phyloP scores from a whole-genome alignment of 1,139 yeast genomes.

The Blastobotrys persicus region DNA sequence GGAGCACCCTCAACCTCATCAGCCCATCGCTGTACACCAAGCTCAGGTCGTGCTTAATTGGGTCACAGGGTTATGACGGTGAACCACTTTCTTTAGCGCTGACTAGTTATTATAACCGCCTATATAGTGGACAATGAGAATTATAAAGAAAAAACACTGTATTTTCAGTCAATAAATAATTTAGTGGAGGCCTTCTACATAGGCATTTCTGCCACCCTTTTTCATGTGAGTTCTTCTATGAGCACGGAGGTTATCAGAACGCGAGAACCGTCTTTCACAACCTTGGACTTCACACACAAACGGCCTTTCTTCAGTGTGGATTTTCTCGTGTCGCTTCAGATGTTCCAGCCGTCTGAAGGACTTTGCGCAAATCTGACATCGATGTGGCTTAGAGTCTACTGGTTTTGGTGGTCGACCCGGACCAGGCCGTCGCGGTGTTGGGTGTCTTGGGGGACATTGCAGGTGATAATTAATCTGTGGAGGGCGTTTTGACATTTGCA shows the following conservation, averaged over 20 bases:
- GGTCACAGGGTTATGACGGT: too few species aligned
- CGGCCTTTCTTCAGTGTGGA: constrained; percentile 88
- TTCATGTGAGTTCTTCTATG: constrained; percentile 75
- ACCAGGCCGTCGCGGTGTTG: constrained; percentile 16
- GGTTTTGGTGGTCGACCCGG: constrained; percentile 20
- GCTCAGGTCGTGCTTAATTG: too few species aligned
- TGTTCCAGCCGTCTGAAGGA: constrained; percentile 93
- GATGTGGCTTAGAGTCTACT: constrained; percentile 35
- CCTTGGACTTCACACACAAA: constrained; percentile 62
- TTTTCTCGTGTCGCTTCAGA: constrained; percentile 83
- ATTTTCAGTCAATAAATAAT: constrained; percentile 2
- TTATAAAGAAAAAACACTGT: not conserved
- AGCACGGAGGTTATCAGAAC: constrained; percentile 76
- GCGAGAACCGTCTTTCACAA: constrained; percentile 72
- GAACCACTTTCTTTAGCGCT: too few species aligned
- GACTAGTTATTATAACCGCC: too few species aligned
- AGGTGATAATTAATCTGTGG: not conserved
- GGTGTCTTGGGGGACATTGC: not conserved
- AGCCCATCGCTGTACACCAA: too few species aligned
- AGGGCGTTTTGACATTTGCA: constrained; percentile 5
- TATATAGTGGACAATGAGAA: too few species aligned
- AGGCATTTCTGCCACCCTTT: constrained; percentile 42
- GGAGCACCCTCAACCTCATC: too few species aligned
- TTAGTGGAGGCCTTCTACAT: constrained; percentile 38
- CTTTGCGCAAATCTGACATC: constrained; percentile 57